A percentile compares a stretch with the other conserved stretches of the same genome.
Evolutionary conservation across 2,329 filamentous ascomycete species (phyloP).

Genomic region (Arthrocladium fulminans): DNA sequence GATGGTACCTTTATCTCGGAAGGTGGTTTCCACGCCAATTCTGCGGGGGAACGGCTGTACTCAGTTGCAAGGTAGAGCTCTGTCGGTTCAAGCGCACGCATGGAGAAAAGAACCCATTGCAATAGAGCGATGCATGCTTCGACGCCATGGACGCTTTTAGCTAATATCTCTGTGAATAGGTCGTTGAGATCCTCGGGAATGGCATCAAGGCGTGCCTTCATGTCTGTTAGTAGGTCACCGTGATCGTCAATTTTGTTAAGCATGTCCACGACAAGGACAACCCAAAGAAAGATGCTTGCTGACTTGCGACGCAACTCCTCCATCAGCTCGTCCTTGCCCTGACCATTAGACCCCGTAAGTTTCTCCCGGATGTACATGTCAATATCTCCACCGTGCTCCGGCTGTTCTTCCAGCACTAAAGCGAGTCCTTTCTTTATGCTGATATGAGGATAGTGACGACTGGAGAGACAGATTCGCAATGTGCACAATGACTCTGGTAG

Average conservation of each 20-base stretch:
- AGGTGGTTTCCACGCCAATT: no score
- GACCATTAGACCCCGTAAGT: not conserved
- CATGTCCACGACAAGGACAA: conserved; percentile 37
- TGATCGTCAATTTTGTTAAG: conserved; percentile 34
- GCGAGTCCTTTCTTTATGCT: conserved; percentile 25
- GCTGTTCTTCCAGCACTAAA: conserved; percentile 29
- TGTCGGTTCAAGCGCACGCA: conserved; percentile 32
- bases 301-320: conserved; percentile 28
- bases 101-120: conserved; percentile 47
- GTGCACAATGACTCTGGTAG: conserved; percentile 2
- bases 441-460: conserved; percentile 38
- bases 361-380: conserved; percentile 26
- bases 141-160: conserved; percentile 36
- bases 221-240: conserved; percentile 22
- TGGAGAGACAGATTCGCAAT: conserved; percentile 35
- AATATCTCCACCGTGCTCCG: conserved; percentile 28
- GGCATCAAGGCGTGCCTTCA: conserved; percentile 29
- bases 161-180: conserved; percentile 45
- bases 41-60: not conserved
- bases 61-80: conserved; percentile 43
- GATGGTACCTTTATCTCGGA: not conserved
- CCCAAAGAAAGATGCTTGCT: conserved; percentile 39
- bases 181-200: conserved; percentile 36
- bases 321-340: not conserved
- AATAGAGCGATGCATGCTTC: conserved; percentile 19